These are phyloP conservation scores for Lathyrus tuberosus DNA, from an alignment of 306 rosid genomes.

Conservation along the genomic window DNA sequence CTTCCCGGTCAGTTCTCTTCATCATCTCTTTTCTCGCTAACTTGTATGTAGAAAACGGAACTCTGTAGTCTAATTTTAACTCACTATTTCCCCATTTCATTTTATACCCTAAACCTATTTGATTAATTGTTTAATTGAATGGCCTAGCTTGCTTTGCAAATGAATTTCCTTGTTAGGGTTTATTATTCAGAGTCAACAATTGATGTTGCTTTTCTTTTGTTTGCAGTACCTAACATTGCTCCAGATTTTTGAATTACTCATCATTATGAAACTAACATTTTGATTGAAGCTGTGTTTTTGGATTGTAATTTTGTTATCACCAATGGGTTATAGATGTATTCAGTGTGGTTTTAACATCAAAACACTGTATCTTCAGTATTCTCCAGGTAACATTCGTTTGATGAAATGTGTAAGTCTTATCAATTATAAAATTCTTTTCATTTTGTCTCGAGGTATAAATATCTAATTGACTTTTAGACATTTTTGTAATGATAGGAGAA, in stretches of 20 bases:
- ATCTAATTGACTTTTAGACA: slow-evolving; percentile 16
- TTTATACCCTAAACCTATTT: too few relatives aligned
- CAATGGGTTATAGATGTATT: slow-evolving; percentile 67
- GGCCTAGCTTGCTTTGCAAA: not conserved
- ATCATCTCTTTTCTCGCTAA: too few relatives aligned
- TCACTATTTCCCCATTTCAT: too few relatives aligned
- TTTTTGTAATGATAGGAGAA: slow-evolving; percentile 53
- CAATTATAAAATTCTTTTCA: not conserved
- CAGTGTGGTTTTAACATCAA: slow-evolving; percentile 63
- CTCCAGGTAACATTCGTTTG: slow-evolving; percentile 87
- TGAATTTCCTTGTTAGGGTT: not conserved
- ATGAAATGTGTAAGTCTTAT: slow-evolving; percentile 75
- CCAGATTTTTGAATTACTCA: slow-evolving; percentile 5
- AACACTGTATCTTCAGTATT: slow-evolving; percentile 75
- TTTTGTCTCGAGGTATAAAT: not conserved
- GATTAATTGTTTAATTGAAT: not conserved
- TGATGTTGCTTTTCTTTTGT: not conserved
- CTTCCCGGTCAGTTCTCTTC: too few relatives aligned
- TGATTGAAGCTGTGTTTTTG: slow-evolving; percentile 21
- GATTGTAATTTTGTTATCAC: not conserved
- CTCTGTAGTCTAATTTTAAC: too few relatives aligned
- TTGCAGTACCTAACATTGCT: slow-evolving; percentile 5
- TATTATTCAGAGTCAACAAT: slow-evolving; percentile 3
- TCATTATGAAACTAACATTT: slow-evolving; percentile 7
- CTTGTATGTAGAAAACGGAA: too few relatives aligned